Percentiles rank a stretch among this genome's conserved stretches.
These are phyloP conservation scores for Acanthamoeba divionensis DNA, from an alignment of 208 protist genomes.

Conservation along the genomic window DNA sequence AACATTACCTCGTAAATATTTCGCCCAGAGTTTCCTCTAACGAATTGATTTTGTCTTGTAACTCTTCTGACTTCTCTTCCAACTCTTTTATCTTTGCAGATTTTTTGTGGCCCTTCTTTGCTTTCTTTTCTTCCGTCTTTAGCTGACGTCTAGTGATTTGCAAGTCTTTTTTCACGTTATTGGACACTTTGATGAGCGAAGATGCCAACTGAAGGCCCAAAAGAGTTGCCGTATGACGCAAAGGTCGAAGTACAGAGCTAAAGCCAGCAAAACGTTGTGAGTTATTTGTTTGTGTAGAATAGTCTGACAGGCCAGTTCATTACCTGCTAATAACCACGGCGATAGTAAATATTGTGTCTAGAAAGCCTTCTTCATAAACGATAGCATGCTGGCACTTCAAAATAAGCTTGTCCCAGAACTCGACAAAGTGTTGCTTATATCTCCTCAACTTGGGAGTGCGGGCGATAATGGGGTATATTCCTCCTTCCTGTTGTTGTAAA, in stretches of 20 bases:
- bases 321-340: background rate
- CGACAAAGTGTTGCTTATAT: constrained; percentile 29
- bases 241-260: background rate
- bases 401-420: constrained; percentile 50
- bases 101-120: background rate
- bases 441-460: background rate
- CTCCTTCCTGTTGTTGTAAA: background rate
- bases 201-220: constrained; percentile 11
- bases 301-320: background rate
- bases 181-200: constrained; percentile 16
- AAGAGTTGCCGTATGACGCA: constrained; percentile 33
- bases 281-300: background rate
- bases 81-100: background rate
- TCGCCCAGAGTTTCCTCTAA: constrained; percentile 10
- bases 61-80: background rate
- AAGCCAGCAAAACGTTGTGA: background rate
- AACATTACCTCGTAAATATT: constrained; percentile 50
- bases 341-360: background rate
- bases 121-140: constrained; percentile 6
- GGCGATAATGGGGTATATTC: background rate
- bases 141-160: background rate
- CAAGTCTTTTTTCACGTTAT: constrained; percentile 12
- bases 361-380: constrained; percentile 6
- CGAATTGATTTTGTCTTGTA: background rate
- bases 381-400: background rate